phyloP scores from a whole-genome alignment of 352 stramenopile species.

The Elongisporangium senticosum region DNA sequence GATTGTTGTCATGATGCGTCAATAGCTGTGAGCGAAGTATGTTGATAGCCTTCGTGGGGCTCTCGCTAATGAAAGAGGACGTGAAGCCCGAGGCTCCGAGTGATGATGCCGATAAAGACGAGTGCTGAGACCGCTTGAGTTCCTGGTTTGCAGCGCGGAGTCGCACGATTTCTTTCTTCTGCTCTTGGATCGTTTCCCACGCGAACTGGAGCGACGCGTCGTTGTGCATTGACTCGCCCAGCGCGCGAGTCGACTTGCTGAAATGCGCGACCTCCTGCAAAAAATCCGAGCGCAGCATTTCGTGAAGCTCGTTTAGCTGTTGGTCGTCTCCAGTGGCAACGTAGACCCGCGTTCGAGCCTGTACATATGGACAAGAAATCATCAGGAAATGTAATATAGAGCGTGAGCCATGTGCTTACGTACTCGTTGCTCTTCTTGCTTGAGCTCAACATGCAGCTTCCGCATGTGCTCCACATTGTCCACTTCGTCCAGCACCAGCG shows the following conservation, averaged over 20 bases:
- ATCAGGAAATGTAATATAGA: neutral
- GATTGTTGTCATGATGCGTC: slow-evolving; percentile 44
- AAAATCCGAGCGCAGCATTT: slow-evolving; percentile 43
- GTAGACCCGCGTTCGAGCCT: slow-evolving; percentile 37
- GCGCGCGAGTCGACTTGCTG: slow-evolving; percentile 9
- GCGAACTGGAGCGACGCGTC: slow-evolving; percentile 70
- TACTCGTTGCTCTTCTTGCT: slow-evolving; percentile 41
- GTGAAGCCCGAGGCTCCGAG: neutral
- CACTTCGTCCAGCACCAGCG: slow-evolving; percentile 47
- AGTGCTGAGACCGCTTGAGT: slow-evolving; percentile 10
- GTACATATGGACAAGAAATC: neutral
- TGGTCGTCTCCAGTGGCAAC: slow-evolving; percentile 42
- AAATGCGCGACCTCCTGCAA: slow-evolving; percentile 34
- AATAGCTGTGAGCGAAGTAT: slow-evolving; percentile 48
- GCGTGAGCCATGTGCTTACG: neutral
- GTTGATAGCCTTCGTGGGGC: slow-evolving; percentile 33
- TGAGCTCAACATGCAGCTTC: slow-evolving; percentile 32
- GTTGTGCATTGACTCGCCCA: slow-evolving; percentile 24
- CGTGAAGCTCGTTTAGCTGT: slow-evolving; percentile 47
- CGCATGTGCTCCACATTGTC: slow-evolving; percentile 54
- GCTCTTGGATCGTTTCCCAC: slow-evolving; percentile 69
- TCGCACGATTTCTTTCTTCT: slow-evolving; percentile 63
- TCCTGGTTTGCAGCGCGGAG: slow-evolving; percentile 50
- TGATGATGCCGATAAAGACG: slow-evolving; percentile 1
- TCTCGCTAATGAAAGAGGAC: slow-evolving; percentile 25